Percentiles rank a stretch among this genome's conserved stretches.
phyloP scores from a whole-genome alignment of 306 rosid genomes.

The Astragalus membranaceus region DNA sequence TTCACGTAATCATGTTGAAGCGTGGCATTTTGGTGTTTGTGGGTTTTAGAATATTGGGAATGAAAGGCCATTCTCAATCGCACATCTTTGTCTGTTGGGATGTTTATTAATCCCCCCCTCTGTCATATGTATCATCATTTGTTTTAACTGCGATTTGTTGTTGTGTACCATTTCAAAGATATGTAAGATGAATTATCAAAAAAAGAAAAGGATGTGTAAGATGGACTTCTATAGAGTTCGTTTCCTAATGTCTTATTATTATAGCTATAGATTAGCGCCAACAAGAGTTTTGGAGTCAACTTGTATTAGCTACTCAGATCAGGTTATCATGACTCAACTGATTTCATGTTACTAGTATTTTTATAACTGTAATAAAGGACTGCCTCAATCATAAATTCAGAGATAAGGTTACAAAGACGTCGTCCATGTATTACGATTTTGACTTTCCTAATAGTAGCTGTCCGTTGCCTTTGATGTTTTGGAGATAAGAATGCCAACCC shows the following conservation, averaged over 20 bases:
- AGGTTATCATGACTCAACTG: not conserved
- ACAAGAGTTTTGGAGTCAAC: not conserved
- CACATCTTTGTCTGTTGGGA: slow-evolving; percentile 36
- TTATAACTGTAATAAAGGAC: not conserved
- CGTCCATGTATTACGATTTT: slow-evolving; percentile 21
- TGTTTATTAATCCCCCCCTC: slow-evolving; percentile 16
- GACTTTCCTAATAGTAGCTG: slow-evolving; percentile 9
- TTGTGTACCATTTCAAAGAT: slow-evolving; percentile 34
- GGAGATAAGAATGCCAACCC: slow-evolving; percentile 22
- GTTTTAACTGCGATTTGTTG: slow-evolving; percentile 36
- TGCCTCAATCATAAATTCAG: not conserved
- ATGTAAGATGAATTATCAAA: slow-evolving; percentile 23
- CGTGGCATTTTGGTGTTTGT: slow-evolving; percentile 35
- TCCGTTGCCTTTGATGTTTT: not conserved
- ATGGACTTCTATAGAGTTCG: slow-evolving; percentile 11
- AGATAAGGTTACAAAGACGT: slow-evolving; percentile 25
- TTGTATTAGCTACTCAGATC: not conserved
- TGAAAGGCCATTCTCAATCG: slow-evolving; percentile 59
- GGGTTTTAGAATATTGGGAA: slow-evolving; percentile 41
- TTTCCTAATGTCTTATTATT: not conserved
- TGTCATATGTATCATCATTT: slow-evolving; percentile 37
- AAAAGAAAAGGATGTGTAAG: slow-evolving; percentile 17
- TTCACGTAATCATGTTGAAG: slow-evolving; percentile 28
- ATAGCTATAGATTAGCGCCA: not conserved
- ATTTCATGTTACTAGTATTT: not conserved